These are phyloP conservation scores for Jatropha multifida DNA, from an alignment of 441 rosid genomes.

Conservation along the genomic window DNA sequence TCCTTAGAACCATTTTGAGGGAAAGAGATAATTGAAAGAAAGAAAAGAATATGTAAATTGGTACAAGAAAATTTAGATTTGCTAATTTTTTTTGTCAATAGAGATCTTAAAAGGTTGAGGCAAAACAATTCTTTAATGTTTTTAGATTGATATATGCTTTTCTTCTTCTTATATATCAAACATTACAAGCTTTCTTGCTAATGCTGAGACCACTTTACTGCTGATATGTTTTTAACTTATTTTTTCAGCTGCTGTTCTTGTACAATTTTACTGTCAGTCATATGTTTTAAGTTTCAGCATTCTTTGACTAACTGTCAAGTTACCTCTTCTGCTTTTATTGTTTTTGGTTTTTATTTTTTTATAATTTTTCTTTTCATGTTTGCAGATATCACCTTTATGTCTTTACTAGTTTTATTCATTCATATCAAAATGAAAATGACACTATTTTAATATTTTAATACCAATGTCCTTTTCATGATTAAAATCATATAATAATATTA, in stretches of 20 bases:
- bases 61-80: slow-evolving; percentile 22
- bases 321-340: background rate
- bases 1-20: slow-evolving; percentile 25
- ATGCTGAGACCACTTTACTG: background rate
- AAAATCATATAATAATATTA: too few relatives aligned
- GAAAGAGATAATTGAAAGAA: slow-evolving; percentile 23
- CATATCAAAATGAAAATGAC: slow-evolving; percentile 8
- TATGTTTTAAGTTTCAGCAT: slow-evolving; percentile 1
- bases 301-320: slow-evolving; percentile 15
- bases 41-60: slow-evolving; percentile 36
- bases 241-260: background rate
- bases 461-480: too few relatives aligned
- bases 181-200: background rate
- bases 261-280: too few relatives aligned
- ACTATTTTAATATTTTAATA: too few relatives aligned
- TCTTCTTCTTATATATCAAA: slow-evolving; percentile 15
- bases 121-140: slow-evolving; percentile 21
- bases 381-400: background rate
- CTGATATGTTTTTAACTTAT: background rate
- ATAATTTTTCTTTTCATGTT: background rate
- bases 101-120: slow-evolving; percentile 22
- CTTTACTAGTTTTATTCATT: background rate
- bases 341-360: too few relatives aligned
- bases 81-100: slow-evolving; percentile 7
- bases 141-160: slow-evolving; percentile 16